A percentile compares a stretch with the other conserved stretches of the same genome.
Conservation (phyloP, 2,329 filamentous ascomycete genomes). For the Pyrenochaeta sp. region DNA sequence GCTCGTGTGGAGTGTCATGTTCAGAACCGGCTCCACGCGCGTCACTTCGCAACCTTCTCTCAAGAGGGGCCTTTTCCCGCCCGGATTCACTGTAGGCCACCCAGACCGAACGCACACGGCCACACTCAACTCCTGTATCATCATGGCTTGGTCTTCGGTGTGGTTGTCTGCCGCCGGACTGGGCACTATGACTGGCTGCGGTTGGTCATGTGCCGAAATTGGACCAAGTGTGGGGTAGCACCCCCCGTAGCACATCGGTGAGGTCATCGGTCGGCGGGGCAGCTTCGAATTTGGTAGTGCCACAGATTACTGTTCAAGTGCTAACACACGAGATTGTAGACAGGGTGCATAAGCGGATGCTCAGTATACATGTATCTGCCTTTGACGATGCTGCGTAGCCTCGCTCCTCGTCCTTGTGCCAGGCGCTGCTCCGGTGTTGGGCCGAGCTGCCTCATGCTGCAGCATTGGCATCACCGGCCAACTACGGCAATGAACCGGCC, state of each 20-base stretch:
- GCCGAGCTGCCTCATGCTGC: conserved; percentile 2
- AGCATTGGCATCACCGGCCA: neutral
- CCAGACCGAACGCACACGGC: too few relatives aligned
- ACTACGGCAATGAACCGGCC: neutral
- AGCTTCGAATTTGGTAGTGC: neutral
- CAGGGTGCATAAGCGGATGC: neutral
- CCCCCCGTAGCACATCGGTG: conserved; percentile 1
- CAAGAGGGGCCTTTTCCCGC: neutral
- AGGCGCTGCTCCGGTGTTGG: neutral
- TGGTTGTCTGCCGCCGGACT: too few relatives aligned
- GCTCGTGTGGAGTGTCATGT: neutral
- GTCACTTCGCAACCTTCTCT: neutral
- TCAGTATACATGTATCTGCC: neutral
- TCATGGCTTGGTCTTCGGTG: neutral
- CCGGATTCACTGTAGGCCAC: too few relatives aligned
- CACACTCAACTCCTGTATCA: too few relatives aligned
- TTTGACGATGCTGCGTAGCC: neutral
- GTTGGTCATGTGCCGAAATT: conserved; percentile 9
- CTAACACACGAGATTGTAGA: neutral
- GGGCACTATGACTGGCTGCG: conserved; percentile 1
- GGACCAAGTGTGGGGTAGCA: conserved; percentile 17
- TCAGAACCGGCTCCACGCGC: neutral
- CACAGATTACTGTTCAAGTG: neutral
- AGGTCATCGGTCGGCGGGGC: conserved; percentile 12
- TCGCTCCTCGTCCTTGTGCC: neutral